A percentile compares a stretch with the other conserved stretches of the same genome.
phyloP scores from a whole-genome alignment of 73 alveolate genomes.

The Urostyla sp. region DNA sequence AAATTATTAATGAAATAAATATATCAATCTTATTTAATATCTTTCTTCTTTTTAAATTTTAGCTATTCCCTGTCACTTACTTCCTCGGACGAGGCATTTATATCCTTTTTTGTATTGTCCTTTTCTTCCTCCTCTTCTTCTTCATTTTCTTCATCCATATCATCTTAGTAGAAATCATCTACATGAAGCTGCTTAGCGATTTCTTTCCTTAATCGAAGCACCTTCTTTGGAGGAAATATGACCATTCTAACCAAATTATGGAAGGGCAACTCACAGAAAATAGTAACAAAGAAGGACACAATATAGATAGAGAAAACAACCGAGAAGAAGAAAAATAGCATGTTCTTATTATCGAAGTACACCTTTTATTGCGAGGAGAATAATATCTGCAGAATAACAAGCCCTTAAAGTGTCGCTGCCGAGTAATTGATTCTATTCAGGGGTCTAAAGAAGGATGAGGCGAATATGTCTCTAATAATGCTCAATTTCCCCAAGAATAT shows the following conservation, averaged over 20 bases:
- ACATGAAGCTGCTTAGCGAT: slow-evolving; percentile 41
- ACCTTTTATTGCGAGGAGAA: slow-evolving; percentile 9
- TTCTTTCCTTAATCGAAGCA: slow-evolving; percentile 19
- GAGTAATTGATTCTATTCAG: slow-evolving; percentile 10
- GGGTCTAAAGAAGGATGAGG: slow-evolving; percentile 46
- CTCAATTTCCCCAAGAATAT: slow-evolving; percentile 32
- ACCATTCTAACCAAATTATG: slow-evolving; percentile 37
- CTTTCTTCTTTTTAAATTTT: slow-evolving; percentile 14
- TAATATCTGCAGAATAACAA: background rate
- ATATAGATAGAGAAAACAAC: slow-evolving; percentile 7
- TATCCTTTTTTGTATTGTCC: slow-evolving; percentile 9
- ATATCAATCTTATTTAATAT: background rate
- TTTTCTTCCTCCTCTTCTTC: background rate
- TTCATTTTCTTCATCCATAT: slow-evolving; percentile 43
- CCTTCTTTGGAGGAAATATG: slow-evolving; percentile 31
- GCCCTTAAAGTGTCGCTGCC: slow-evolving; percentile 15
- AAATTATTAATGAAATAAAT: background rate
- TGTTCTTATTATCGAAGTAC: slow-evolving; percentile 46
- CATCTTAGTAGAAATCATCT: slow-evolving; percentile 30
- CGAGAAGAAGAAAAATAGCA: slow-evolving; percentile 39
- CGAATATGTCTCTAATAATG: slow-evolving; percentile 41
- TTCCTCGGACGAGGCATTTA: slow-evolving; percentile 26
- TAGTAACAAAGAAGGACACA: slow-evolving; percentile 12
- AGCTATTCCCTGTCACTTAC: slow-evolving; percentile 38
- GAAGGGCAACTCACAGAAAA: slow-evolving; percentile 40